phyloP scores from a whole-genome alignment of 1,284 basidiomycete species.

The Rhodotorula mucilaginosa region DNA sequence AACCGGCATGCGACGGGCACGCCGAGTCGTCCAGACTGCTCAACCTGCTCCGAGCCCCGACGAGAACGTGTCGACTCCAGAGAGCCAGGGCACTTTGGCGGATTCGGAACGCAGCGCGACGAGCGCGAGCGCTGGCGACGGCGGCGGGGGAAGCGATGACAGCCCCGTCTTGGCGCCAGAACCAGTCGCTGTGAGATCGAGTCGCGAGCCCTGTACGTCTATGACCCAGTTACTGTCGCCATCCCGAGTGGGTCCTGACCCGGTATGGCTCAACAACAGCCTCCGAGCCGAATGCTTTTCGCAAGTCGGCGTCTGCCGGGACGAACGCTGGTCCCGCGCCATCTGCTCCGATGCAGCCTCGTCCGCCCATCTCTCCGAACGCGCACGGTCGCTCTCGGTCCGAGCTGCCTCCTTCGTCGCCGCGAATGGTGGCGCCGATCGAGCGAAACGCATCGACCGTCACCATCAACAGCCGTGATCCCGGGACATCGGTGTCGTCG shows the following conservation, averaged over 20 bases:
- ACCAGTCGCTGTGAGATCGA: not conserved
- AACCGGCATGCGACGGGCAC: constrained; percentile 7
- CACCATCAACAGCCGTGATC: constrained; percentile 21
- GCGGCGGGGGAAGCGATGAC: not conserved
- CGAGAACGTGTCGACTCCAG: not conserved
- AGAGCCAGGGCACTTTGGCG: constrained; percentile 2
- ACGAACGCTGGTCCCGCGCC: not conserved
- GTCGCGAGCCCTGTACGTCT: constrained; percentile 5
- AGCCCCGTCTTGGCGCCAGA: not conserved
- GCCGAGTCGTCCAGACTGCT: constrained; percentile 17
- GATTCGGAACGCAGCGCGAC: constrained; percentile 1
- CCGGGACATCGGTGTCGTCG: not conserved
- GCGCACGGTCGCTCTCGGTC: constrained; percentile 35
- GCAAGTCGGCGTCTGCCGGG: not conserved
- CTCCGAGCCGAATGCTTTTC: not conserved
- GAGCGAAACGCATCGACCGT: constrained; percentile 27
- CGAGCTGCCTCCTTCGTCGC: constrained; percentile 35
- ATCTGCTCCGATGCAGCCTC: not conserved
- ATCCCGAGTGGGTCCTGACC: not conserved
- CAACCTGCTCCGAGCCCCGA: not conserved
- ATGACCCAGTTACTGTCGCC: not conserved
- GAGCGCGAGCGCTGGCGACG: not conserved
- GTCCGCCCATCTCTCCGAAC: constrained; percentile 27
- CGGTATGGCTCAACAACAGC: not conserved
- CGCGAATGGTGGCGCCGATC: constrained; percentile 21